phyloP scores from a whole-genome alignment of 139 green algal genomes.

The Chlamydomonas eustigma region DNA sequence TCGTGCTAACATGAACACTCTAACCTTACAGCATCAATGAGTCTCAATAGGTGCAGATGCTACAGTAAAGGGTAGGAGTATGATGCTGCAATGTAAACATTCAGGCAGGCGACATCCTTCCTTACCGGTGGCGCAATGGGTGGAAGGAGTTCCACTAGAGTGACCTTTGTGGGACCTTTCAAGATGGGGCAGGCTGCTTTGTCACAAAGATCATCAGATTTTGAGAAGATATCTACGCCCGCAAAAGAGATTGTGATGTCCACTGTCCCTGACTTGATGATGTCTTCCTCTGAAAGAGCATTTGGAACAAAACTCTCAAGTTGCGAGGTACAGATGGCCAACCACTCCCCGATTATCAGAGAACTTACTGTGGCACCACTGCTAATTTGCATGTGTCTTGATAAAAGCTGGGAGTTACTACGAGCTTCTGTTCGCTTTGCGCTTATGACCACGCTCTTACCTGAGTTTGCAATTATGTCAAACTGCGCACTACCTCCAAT shows the following conservation, averaged over 20 bases:
- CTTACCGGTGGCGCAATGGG: conserved; percentile 51
- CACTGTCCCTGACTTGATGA: conserved; percentile 29
- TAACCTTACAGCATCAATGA: not conserved
- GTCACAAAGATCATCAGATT: conserved; percentile 41
- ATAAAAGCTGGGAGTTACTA: not conserved
- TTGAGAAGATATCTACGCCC: conserved; percentile 34
- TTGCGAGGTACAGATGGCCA: no score
- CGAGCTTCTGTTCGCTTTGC: not conserved
- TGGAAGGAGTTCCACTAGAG: conserved; percentile 37
- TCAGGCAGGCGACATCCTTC: not conserved
- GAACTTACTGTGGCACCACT: no score
- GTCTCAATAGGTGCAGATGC: not conserved
- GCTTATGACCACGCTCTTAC: conserved; percentile 10
- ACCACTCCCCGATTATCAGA: no score
- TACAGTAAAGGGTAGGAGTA: not conserved
- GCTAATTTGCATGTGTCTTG: no score
- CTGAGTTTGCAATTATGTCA: conserved; percentile 25
- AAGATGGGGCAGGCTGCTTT: conserved; percentile 46
- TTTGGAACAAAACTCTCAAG: not conserved
- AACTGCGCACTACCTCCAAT: conserved; percentile 35
- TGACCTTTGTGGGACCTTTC: conserved; percentile 27
- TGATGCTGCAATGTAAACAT: not conserved
- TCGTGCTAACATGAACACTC: not conserved
- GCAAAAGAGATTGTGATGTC: conserved; percentile 39
- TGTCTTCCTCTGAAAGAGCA: not conserved